phyloP scores from a whole-genome alignment of 148 eudicot species.

The Vaccinium myrtillus region DNA sequence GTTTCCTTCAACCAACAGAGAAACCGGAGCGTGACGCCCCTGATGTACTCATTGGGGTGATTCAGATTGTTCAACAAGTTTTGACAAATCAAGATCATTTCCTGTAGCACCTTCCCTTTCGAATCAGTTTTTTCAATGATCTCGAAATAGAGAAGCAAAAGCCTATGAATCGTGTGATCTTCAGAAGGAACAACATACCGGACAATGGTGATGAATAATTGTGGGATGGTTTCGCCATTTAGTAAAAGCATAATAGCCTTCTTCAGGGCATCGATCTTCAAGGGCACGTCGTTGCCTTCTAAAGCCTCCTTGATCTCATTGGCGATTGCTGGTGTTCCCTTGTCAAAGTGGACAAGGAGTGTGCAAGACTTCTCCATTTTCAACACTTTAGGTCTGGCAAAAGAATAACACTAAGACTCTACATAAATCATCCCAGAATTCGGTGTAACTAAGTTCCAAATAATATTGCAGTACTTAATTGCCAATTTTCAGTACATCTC shows the following conservation, averaged over 20 bases:
- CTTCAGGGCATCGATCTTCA: slow-evolving; percentile 55
- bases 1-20: slow-evolving; percentile 64
- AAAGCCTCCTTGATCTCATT: slow-evolving; percentile 68
- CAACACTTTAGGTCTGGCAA: neutral
- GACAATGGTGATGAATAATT: slow-evolving; percentile 56
- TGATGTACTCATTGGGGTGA: slow-evolving; percentile 66
- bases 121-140: slow-evolving; percentile 65
- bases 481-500: too few species aligned
- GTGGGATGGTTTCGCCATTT: slow-evolving; percentile 67
- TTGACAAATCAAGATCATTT: slow-evolving; percentile 65
- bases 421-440: too few species aligned
- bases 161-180: slow-evolving; percentile 63
- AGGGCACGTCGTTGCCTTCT: slow-evolving; percentile 46
- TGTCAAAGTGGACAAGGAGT: slow-evolving; percentile 49
- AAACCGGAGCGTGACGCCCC: slow-evolving; percentile 79
- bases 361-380: slow-evolving; percentile 57
- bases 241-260: slow-evolving; percentile 58
- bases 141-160: slow-evolving; percentile 57
- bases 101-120: slow-evolving; percentile 49
- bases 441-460: too few species aligned
- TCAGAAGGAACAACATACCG: slow-evolving; percentile 62
- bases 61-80: slow-evolving; percentile 58
- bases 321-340: slow-evolving; percentile 60
- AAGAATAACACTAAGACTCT: too few species aligned
- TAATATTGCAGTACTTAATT: too few species aligned